Percentiles rank a stretch among this genome's conserved stretches.
Evolutionary conservation across 139 green algal genomes (phyloP).

Genomic region (Chlorella sp.): DNA sequence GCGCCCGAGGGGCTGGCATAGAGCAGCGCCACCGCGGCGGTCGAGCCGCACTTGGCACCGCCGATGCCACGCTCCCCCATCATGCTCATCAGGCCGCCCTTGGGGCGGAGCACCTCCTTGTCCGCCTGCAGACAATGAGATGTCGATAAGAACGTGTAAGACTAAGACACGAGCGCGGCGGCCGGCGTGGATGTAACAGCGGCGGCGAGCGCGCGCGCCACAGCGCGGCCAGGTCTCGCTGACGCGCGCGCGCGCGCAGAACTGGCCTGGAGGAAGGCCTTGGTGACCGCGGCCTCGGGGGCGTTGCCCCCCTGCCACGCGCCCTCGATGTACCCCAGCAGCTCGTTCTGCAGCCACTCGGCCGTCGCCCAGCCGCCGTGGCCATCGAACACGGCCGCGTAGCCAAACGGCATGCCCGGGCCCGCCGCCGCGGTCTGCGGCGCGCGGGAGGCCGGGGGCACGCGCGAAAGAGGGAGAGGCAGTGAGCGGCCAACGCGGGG

Average conservation of each 20-base stretch:
- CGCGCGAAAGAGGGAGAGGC: too few relatives aligned
- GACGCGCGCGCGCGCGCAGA: too few relatives aligned
- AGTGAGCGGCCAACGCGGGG: too few relatives aligned
- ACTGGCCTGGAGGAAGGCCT: slow-evolving; percentile 42
- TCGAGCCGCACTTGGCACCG: slow-evolving; percentile 88
- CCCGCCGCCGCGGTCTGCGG: too few relatives aligned
- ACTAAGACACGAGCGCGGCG: too few relatives aligned
- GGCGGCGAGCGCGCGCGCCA: too few relatives aligned
- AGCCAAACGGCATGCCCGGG: slow-evolving; percentile 22
- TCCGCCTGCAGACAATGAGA: slow-evolving; percentile 62
- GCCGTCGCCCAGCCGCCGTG: slow-evolving; percentile 68
- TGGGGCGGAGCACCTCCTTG: slow-evolving; percentile 61
- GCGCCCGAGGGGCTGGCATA: too few relatives aligned
- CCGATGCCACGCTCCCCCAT: slow-evolving; percentile 86
- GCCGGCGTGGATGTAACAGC: too few relatives aligned
- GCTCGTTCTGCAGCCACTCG: slow-evolving; percentile 73
- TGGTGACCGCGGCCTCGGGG: slow-evolving; percentile 38
- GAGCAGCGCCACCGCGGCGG: slow-evolving; percentile 63
- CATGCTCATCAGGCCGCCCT: slow-evolving; percentile 79
- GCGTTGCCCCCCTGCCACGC: slow-evolving; percentile 51
- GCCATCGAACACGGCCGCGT: slow-evolving; percentile 57
- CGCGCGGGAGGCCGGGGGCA: too few relatives aligned
- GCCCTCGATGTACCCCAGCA: slow-evolving; percentile 58
- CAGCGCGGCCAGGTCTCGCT: too few relatives aligned
- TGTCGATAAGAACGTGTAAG: too few relatives aligned